Conservation (phyloP, 768 basidiomycete species). For the Psilocybe azurescens region DNA sequence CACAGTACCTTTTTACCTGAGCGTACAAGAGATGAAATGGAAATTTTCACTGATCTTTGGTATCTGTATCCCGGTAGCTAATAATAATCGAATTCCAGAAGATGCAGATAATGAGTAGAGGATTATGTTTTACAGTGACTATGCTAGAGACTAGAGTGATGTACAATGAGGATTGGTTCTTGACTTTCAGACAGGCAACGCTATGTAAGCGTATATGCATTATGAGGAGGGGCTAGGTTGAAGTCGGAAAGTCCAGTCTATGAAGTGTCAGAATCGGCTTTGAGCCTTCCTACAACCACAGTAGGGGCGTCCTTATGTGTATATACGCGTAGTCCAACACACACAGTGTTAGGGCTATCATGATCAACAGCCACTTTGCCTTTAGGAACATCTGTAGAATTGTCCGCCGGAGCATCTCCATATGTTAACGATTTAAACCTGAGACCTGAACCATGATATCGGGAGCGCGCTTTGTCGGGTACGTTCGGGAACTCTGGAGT, state of each 20-base stretch:
- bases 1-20: too few species aligned
- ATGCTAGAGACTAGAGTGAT: too few species aligned
- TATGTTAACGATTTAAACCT: background rate
- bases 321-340: conserved; percentile 45
- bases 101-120: background rate
- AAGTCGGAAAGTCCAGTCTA: background rate
- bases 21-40: too few species aligned
- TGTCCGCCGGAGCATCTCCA: background rate
- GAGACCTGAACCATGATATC: conserved; percentile 1
- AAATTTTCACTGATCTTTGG: too few species aligned
- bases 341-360: conserved; percentile 44
- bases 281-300: conserved; percentile 39
- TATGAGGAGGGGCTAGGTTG: too few species aligned
- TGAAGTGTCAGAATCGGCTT: conserved; percentile 26
- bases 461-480: conserved; percentile 6
- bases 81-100: background rate
- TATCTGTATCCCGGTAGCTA: too few species aligned
- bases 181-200: too few species aligned
- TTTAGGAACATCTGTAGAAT: conserved; percentile 11
- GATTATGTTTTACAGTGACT: background rate
- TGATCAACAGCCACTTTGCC: conserved; percentile 29
- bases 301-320: conserved; percentile 49
- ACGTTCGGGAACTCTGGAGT: conserved; percentile 10
- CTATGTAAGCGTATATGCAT: too few species aligned
- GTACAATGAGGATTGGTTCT: too few species aligned